Percentiles rank a stretch among this genome's conserved stretches.
These are phyloP conservation scores for Tubosaeta brunneosetosa DNA, from an alignment of 768 basidiomycete genomes.

Conservation along the genomic window DNA sequence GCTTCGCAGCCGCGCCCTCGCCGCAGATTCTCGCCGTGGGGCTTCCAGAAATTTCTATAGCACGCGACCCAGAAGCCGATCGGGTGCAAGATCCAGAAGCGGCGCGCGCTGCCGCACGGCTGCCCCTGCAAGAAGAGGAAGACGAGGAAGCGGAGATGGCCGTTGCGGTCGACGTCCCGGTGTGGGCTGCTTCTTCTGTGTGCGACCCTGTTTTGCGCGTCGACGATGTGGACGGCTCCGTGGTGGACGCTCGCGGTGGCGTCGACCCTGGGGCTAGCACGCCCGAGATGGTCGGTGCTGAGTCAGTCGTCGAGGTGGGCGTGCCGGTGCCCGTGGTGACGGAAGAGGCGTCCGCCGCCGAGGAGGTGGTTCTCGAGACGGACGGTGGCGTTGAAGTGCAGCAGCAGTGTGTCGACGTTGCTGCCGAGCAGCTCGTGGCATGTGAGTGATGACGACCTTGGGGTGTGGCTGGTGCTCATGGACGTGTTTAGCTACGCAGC, in stretches of 20 bases:
- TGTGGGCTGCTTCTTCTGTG: neutral
- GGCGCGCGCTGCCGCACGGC: neutral
- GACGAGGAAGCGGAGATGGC: slow-evolving; percentile 1
- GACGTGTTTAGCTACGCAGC: neutral
- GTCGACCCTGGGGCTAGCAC: too few relatives aligned
- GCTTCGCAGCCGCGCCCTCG: slow-evolving; percentile 1
- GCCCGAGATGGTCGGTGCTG: neutral
- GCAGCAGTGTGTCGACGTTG: neutral
- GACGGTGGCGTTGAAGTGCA: neutral
- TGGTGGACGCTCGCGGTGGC: neutral
- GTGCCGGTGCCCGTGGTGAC: neutral
- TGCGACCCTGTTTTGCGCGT: neutral
- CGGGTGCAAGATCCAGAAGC: neutral
- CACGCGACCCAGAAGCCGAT: neutral
- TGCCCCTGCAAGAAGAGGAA: neutral
- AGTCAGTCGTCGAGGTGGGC: neutral
- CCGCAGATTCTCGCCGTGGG: slow-evolving; percentile 1
- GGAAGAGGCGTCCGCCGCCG: neutral
- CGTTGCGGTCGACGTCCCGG: neutral
- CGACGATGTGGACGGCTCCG: neutral
- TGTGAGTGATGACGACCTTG: slow-evolving; percentile 8
- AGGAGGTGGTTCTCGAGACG: neutral
- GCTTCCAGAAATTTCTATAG: slow-evolving; percentile 5
- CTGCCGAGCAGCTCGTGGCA: neutral
- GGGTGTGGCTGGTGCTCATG: slow-evolving; percentile 1